Evolutionary conservation across 1,139 yeast genomes (phyloP).

Genomic region (Martiniozyma asiatica): DNA sequence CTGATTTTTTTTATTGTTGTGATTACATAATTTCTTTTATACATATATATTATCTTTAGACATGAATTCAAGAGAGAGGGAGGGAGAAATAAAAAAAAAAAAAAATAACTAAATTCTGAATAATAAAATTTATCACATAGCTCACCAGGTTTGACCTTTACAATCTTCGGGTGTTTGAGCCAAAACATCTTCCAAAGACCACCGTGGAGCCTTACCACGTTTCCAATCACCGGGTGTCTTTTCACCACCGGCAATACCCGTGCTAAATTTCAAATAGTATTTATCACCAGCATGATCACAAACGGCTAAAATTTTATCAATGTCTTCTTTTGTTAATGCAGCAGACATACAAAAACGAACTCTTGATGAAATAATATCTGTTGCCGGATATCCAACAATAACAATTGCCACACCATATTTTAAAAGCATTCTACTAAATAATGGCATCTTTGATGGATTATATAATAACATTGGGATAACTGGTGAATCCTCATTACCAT

Average conservation of each 20-base stretch:
- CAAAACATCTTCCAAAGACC: slow-evolving; percentile 67
- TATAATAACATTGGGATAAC: slow-evolving; percentile 81
- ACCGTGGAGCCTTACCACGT: slow-evolving; percentile 55
- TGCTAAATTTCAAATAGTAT: slow-evolving; percentile 63
- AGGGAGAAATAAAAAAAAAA: background rate
- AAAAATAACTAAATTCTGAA: background rate
- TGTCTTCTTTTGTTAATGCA: slow-evolving; percentile 85
- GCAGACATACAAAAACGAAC: slow-evolving; percentile 89
- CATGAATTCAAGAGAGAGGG: background rate
- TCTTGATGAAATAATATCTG: slow-evolving; percentile 82
- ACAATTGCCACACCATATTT: slow-evolving; percentile 83
- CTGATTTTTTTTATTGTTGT: too few relatives aligned
- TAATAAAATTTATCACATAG: slow-evolving; percentile 21
- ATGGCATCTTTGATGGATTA: slow-evolving; percentile 91
- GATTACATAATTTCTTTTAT: too few relatives aligned
- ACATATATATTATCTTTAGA: background rate
- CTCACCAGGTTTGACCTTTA: too few relatives aligned
- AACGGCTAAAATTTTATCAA: slow-evolving; percentile 65
- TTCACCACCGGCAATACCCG: slow-evolving; percentile 64
- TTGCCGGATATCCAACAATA: slow-evolving; percentile 95
- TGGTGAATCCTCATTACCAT: slow-evolving; percentile 95
- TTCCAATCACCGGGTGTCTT: slow-evolving; percentile 34
- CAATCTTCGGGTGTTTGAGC: slow-evolving; percentile 66
- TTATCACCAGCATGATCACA: slow-evolving; percentile 73
- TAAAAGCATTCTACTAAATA: slow-evolving; percentile 72